Conservation (phyloP, 805 yeast genomes). For the Nakazawaea anatomiae region DNA sequence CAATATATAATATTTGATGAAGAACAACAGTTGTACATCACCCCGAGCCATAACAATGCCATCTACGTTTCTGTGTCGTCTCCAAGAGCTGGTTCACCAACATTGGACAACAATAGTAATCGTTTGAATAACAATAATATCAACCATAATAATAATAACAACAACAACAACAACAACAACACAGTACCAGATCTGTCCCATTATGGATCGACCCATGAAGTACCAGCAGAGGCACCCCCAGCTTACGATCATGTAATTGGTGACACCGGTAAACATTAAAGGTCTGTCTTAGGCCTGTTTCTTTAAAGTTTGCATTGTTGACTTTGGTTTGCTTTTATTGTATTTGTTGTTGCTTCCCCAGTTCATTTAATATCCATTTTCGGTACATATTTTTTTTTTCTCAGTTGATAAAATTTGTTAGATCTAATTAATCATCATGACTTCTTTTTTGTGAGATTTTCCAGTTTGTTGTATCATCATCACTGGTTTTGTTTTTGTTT, state of each 20-base stretch:
- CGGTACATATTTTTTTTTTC: too few species aligned
- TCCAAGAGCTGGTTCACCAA: conserved; percentile 16
- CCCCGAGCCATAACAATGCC: conserved; percentile 4
- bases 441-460: too few species aligned
- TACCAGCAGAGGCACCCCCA: conserved; percentile 27
- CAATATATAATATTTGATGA: conserved; percentile 9
- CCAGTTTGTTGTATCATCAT: too few species aligned
- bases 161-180: conserved; percentile 11
- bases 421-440: too few species aligned
- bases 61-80: conserved; percentile 9
- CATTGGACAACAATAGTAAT: background rate
- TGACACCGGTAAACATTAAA: conserved; percentile 20
- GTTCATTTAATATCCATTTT: too few species aligned
- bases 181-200: background rate
- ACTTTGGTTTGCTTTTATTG: too few species aligned
- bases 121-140: conserved; percentile 13
- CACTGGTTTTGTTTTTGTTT: too few species aligned
- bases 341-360: too few species aligned
- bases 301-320: too few species aligned
- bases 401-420: too few species aligned
- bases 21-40: conserved; percentile 10
- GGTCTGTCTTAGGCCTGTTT: too few species aligned
- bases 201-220: conserved; percentile 8
- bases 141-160: conserved; percentile 10
- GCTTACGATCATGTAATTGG: conserved; percentile 29